Evolutionary conservation across 768 basidiomycete genomes (phyloP), one percentile per base, ranked within the genome.

Genomic region (Baorangia bicolor): DNA sequence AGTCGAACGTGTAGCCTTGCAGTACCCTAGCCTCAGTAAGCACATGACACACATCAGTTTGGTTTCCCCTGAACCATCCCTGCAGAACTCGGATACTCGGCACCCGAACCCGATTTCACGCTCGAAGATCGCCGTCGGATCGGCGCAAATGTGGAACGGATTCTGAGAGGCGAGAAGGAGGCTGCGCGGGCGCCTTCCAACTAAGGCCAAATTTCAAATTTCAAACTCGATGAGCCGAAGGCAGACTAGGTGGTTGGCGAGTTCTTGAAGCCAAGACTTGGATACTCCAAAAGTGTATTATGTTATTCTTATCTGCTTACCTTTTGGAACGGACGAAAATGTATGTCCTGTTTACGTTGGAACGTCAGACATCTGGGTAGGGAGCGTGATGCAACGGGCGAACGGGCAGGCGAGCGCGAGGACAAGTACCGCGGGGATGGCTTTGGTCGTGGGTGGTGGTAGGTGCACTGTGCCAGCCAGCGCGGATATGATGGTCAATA

Each of bases 11-110:
- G 61, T 89, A n/a, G 88, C 87, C 0, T 55, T 84, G 21, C 88
- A 91, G 62, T 92, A 91, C 58, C 71, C 82, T 2, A 84, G 80
- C 52, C 75, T 87, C 46, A 81, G 86, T 86, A 63, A 59, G 83
- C 73, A n/a, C 25, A 27, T 21, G 2, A 20, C 6, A 5, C n/a
- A 0, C 11, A 53, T 54, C 4, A 11, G 38, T 39, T 33, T 28
- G 9, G 16, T 37, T 14, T 13, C 5, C 20, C 28, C 23, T 27
- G 43, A 55, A 27, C 40, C 14, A 33, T 9, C 43, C 4, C 30
- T 31, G 2, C 58, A 90, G 89, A 82, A 61, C 75, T 90, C 18
- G 88, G 89, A 12, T 89, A 90, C 62, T 88, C 88, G 1, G 81
- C 82, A 0, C 72, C 74, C 3, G 64, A 68, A 20, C 77, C 81